Evolutionary conservation across 345 rosid species (phyloP), one percentile per base, ranked within the genome.

Genomic region (Aethionema arabicum): DNA sequence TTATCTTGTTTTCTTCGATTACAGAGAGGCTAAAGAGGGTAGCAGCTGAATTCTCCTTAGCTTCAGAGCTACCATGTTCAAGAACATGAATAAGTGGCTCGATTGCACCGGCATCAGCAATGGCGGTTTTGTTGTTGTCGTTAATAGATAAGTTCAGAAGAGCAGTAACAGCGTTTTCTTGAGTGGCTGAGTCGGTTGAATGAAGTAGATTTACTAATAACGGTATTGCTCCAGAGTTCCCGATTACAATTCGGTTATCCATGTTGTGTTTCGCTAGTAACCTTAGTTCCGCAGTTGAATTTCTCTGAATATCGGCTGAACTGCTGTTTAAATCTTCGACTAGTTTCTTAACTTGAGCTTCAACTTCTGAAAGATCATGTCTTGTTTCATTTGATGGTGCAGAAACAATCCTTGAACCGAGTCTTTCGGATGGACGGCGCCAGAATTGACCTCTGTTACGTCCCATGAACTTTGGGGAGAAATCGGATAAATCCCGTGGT

Each of bases 1-100:
- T 90, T 57, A 82, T 73, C 82, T 90, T 95, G 78, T 88, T 86
- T 42, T 88, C 97, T 80, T 90, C 97, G 11, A 90, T 80, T 44
- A 85, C 97, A 3, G 99, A 95, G 32, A 95, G 92, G 65, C 99
- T 95, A 53, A 95, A 92, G 29, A 93, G 96, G 5, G 99, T 93
- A 27, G 99, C 99, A 60, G 99, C 99, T 39, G 99, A 74, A 37
- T 90, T 95, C 75, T 90, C 96, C 66, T 85, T 95, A 21, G 98
- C 96, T 78, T 88, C 98, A 1, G 93, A 76, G 67, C 84, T 90
- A 55, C 99, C 99, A 7, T 87, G 76, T 76, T 78, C 46, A 3
- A 95, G 91, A 43, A 90, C 99, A 60, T 85, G 77, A 59, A 95
- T 88, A 62, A 95, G 79, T 33, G 99, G 96, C 52, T 75, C 87